phyloP scores from a whole-genome alignment of 495 filamentous ascomycete genomes.

The Glonium stellatum region DNA sequence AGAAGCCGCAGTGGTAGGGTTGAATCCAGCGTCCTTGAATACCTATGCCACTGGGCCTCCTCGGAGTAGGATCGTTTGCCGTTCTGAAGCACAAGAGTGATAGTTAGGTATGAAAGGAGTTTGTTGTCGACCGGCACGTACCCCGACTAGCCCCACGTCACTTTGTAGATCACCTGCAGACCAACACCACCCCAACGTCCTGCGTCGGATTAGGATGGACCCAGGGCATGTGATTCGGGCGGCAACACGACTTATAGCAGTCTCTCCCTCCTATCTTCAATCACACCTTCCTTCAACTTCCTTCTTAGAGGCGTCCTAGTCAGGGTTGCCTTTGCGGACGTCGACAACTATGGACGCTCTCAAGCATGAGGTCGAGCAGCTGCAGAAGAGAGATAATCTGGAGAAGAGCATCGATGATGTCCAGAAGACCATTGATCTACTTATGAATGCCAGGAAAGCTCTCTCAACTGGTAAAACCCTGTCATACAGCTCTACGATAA shows the following conservation, averaged over 20 bases:
- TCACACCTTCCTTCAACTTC: not conserved
- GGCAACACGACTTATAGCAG: not conserved
- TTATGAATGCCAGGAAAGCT: constrained; percentile 60
- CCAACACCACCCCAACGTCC: not conserved
- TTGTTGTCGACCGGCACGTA: no score
- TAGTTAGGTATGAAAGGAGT: no score
- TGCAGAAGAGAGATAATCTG: constrained; percentile 64
- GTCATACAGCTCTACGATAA: not conserved
- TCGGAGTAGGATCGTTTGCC: no score
- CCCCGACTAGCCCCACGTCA: not conserved
- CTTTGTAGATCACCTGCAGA: not conserved
- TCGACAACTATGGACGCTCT: constrained; percentile 57
- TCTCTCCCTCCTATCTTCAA: not conserved
- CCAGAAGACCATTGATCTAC: constrained; percentile 68
- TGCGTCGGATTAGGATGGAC: not conserved
- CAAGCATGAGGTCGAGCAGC: constrained; percentile 41
- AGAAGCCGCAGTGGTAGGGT: no score
- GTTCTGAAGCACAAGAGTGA: no score
- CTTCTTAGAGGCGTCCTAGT: constrained; percentile 4
- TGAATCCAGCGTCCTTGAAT: no score
- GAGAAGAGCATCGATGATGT: constrained; percentile 67
- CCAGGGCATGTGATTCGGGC: not conserved
- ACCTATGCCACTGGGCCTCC: no score
- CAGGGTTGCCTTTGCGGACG: not conserved
- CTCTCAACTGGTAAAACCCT: constrained; percentile 22